Evolutionary conservation across 805 yeast genomes (phyloP).

Genomic region (Lachancea nothofagi): DNA sequence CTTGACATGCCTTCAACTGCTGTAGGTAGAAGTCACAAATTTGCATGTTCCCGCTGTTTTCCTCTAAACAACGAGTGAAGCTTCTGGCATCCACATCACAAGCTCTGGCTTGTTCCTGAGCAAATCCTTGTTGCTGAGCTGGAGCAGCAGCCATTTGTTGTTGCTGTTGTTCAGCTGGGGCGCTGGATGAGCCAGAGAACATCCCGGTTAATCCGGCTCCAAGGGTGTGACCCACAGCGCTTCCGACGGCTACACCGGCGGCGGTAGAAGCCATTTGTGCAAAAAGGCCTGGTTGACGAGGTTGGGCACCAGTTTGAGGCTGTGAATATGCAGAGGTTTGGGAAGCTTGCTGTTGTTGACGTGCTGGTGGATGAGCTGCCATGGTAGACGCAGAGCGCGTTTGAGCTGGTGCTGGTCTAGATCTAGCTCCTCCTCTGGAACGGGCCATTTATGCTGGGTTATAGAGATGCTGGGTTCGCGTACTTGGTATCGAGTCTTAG

Average conservation of each 20-base stretch:
- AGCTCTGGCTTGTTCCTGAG: constrained; percentile 43
- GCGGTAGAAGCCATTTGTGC: constrained; percentile 98
- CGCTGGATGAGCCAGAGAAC: constrained; percentile 70
- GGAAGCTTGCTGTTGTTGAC: constrained; percentile 26
- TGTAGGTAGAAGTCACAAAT: constrained; percentile 95
- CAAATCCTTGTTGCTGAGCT: constrained; percentile 29
- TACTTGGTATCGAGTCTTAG: no score
- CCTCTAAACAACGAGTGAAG: constrained; percentile 93
- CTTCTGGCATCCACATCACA: constrained; percentile 94
- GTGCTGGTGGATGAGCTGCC: constrained; percentile 52
- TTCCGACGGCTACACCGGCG: constrained; percentile 99
- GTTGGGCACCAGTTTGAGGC: constrained; percentile 45
- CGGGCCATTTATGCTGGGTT: constrained; percentile 40
- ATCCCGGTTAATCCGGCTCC: constrained; percentile 90
- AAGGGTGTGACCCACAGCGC: constrained; percentile 92
- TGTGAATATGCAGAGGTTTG: constrained; percentile 40
- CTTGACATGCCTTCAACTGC: constrained; percentile 96
- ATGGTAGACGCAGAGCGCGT: constrained; percentile 73
- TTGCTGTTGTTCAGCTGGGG: constrained; percentile 43
- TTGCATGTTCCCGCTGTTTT: constrained; percentile 92
- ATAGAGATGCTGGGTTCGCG: no score
- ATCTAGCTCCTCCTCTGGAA: constrained; percentile 42
- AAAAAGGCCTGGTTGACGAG: constrained; percentile 76
- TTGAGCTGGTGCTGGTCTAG: constrained; percentile 44
- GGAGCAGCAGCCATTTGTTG: constrained; percentile 34